Base-by-base conservation (phyloP, 345 rosid genomes). In the Aquilaria sinensis region DNA sequence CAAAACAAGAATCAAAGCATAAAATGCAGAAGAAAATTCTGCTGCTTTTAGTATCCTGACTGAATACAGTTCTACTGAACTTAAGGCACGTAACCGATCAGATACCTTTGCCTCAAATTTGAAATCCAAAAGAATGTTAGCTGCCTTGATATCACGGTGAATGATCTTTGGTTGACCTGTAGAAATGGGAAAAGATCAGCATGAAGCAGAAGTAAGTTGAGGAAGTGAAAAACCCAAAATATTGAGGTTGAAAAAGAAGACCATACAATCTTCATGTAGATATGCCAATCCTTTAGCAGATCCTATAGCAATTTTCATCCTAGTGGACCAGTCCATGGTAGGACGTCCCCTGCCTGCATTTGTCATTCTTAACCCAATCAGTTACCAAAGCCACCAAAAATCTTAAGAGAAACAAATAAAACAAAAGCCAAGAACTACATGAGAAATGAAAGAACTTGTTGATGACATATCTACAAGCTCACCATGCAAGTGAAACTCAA, bases 251-350 rank as follows among this genome's bases (percentile, higher is more conserved):
- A 29, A 37, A 32, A 13, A 30, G 47, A 49, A 33, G 33, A 34
- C 43, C 92, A 67, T 82, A 94, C 99, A 94, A 70, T 90, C 99
- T 81, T 94, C 99, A 53, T 94, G 99, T 59, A 93, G 77, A 74
- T 90, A 93, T 43, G 94, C 97, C 71, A 93, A 92, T 50, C 99
- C 99, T 67, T 81, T 86, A 41, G 99, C 96, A 31, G 96, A 78
- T 55, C 99, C 99, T 56, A 94, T 23, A 37, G 99, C 96, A 71
- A 94, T 86, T 71, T 76, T 86, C 59, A 88, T 66, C 81, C 99
- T 78, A 0, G 67, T 78, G 10, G 85, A 60, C 92, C 94, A 88
- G 5, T 85, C 96, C 90, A 90, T 62, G 52, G 75, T 72, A 1
- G 90, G 87, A 3, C 71, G 79, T 66, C 76, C 87, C 64, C 81